These are phyloP conservation scores for Cinchona pubescens DNA, from an alignment of 257 asterid species.

Conservation along the genomic window DNA sequence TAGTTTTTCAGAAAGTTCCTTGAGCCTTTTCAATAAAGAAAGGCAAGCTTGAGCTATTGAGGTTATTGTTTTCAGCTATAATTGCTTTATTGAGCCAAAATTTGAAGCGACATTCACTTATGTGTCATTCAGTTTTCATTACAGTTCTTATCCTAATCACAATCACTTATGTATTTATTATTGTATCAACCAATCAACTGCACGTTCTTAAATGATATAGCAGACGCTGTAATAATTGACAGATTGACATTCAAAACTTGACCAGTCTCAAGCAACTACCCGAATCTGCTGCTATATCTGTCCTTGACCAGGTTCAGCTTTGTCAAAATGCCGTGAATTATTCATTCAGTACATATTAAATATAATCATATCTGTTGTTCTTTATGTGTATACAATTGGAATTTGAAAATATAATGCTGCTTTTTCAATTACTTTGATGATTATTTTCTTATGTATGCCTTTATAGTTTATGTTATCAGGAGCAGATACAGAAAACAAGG, in stretches of 20 bases:
- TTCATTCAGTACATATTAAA: constrained; percentile 2
- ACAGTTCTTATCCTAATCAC: neutral
- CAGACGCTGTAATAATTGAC: constrained; percentile 34
- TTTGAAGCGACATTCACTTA: too few species aligned
- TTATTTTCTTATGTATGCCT: constrained; percentile 21
- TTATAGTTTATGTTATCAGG: constrained; percentile 84
- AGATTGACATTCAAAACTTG: constrained; percentile 66
- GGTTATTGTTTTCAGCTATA: neutral
- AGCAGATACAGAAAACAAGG: constrained; percentile 57
- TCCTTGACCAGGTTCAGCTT: constrained; percentile 83
- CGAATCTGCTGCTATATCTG: constrained; percentile 61
- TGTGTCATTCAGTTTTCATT: too few species aligned
- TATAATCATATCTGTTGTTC: constrained; percentile 2
- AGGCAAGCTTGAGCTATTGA: neutral
- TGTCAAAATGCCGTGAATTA: neutral
- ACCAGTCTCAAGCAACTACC: constrained; percentile 68
- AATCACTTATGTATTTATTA: neutral
- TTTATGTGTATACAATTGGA: neutral
- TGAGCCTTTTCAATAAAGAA: neutral
- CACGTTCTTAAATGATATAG: neutral
- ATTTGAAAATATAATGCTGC: neutral
- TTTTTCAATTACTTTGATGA: constrained; percentile 6
- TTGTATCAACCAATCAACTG: neutral
- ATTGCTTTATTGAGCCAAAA: neutral
- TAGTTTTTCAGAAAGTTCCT: neutral